phyloP scores from a whole-genome alignment of 768 basidiomycete species.

The Pisolithus albus region DNA sequence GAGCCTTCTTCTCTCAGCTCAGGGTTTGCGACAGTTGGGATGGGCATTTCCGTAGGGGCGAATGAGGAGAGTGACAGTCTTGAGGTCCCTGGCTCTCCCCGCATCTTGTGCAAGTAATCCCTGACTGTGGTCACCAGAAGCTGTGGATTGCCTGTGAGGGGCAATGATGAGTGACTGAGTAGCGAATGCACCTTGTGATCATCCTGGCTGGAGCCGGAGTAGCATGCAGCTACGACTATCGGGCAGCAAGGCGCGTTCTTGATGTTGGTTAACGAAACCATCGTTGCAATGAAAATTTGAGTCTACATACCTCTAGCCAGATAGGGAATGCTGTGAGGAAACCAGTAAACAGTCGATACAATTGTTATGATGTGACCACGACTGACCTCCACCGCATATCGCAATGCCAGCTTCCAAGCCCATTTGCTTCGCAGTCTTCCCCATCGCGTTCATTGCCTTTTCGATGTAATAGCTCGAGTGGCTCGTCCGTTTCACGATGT shows the following conservation, averaged over 20 bases:
- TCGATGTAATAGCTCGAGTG: conserved; percentile 85
- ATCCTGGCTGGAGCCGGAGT: conserved; percentile 75
- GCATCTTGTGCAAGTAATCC: conserved; percentile 63
- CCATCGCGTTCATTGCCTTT: conserved; percentile 80
- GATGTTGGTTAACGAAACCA: conserved; percentile 1
- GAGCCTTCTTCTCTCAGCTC: conserved; percentile 25
- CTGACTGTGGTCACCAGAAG: conserved; percentile 58
- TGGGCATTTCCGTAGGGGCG: conserved; percentile 22
- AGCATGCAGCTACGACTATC: conserved; percentile 70
- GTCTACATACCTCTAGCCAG: conserved; percentile 71
- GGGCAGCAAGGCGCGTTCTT: conserved; percentile 82
- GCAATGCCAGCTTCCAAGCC: conserved; percentile 59
- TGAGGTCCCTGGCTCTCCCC: conserved; percentile 11
- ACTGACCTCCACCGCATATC: conserved; percentile 73
- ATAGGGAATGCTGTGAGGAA: conserved; percentile 66
- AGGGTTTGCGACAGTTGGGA: conserved; percentile 23
- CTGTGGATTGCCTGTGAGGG: conserved; percentile 28
- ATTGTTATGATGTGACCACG: background rate
- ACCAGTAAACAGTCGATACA: conserved; percentile 2
- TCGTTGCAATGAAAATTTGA: background rate
- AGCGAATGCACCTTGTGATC: conserved; percentile 59
- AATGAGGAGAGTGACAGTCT: conserved; percentile 22
- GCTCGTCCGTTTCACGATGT: conserved; percentile 70
- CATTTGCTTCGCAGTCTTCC: conserved; percentile 66
- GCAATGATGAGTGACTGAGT: background rate